Base-by-base conservation (phyloP, 2,329 filamentous ascomycete genomes). In the Paraphoma sp. region DNA sequence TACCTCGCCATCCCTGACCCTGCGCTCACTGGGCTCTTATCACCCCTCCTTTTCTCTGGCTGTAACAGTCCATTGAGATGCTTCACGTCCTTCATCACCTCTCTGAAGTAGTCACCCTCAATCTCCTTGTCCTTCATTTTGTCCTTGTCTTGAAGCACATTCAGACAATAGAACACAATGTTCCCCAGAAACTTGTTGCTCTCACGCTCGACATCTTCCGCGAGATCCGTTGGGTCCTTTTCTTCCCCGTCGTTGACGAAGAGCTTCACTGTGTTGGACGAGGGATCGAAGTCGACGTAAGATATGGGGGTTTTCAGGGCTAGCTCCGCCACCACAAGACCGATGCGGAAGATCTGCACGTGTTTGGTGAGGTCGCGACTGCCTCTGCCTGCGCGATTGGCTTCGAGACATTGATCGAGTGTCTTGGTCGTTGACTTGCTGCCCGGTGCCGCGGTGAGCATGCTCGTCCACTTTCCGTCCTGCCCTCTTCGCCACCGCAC, bases 341-440 rank as follows among this genome's bases (percentile, higher is more conserved):
- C 68, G 29, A 70, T 61, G 41, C 68, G 62, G 61, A 70, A 71
- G 40, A 72, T 67, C 1, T 72, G 68, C 1, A 60, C 51, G 28
- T 69, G 67, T 28, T 63, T 67, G 3, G 53, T 52, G 1, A 70
- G 53, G 17, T 69, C 59, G 30, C 60, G 57, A 2, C 23, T 38
- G 11, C 57, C 56, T 29, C 59, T 41, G 23, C 56, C 46, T 10
- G 42, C 31, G 14, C 17, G 44, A 28, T 64, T 60, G 1, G 51
- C 43, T 40, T 45, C 23, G 14, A 59, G 31, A 16, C 62, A 64
- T 17, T 60, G 31, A 2, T 67, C 58, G 23, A 72, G 42, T 3
- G 56, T 54, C 9, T 61, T 53, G 1, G 57, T 68, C 9, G 50
- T 66, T 6, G 48, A 56, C 7, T 29, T 12, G 17, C 60, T 55